A percentile compares a stretch with the other conserved stretches of the same genome.
Conservation (phyloP, 495 filamentous ascomycete species). For the Aspergillus incahuasiensis region DNA sequence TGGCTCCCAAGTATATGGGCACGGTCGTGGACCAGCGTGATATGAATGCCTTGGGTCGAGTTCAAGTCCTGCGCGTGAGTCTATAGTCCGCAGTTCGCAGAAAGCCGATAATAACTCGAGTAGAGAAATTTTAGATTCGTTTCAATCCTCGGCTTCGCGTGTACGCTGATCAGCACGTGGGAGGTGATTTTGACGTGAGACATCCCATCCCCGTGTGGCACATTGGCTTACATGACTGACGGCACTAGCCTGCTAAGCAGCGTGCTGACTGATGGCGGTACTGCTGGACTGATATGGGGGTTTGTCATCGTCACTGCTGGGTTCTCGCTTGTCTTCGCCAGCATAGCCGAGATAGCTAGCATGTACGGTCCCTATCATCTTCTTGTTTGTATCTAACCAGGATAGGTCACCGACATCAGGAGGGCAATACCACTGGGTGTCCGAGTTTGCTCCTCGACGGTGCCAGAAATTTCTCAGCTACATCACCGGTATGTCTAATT, state of each 20-base stretch:
- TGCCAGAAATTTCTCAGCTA: slow-evolving; percentile 57
- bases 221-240: slow-evolving; percentile 7
- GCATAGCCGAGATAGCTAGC: slow-evolving; percentile 53
- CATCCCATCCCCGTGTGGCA: neutral
- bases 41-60: slow-evolving; percentile 41
- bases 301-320: slow-evolving; percentile 46
- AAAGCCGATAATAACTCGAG: slow-evolving; percentile 8
- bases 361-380: slow-evolving; percentile 36
- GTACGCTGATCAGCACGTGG: slow-evolving; percentile 44
- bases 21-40: slow-evolving; percentile 34
- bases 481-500: slow-evolving; percentile 40
- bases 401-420: slow-evolving; percentile 45
- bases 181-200: slow-evolving; percentile 42
- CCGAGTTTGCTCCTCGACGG: slow-evolving; percentile 50
- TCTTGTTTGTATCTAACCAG: neutral
- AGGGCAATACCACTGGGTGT: slow-evolving; percentile 57
- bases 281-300: slow-evolving; percentile 53
- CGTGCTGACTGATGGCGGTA: slow-evolving; percentile 51
- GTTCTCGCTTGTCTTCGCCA: slow-evolving; percentile 46
- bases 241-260: slow-evolving; percentile 31
- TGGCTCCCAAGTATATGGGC: slow-evolving; percentile 40
- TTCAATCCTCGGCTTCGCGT: slow-evolving; percentile 45
- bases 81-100: neutral
- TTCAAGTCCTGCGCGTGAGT: slow-evolving; percentile 41
- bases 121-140: slow-evolving; percentile 47